Conservation (phyloP, 176 grass and related monocot genomes). For the Zea mays region DNA sequence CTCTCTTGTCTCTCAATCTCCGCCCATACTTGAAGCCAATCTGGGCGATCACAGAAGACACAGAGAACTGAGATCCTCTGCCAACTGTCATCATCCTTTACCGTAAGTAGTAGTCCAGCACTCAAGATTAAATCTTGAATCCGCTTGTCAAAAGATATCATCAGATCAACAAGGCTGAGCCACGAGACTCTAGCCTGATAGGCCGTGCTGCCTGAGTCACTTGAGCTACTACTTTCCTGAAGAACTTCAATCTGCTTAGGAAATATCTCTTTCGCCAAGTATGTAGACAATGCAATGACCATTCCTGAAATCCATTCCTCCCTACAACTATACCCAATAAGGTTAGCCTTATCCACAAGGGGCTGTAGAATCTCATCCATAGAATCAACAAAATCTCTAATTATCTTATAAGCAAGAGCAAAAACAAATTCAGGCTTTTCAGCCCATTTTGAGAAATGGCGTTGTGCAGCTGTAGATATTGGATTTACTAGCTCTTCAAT, state of each 20-base stretch:
- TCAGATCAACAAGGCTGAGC: slow-evolving; percentile 88
- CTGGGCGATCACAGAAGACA: slow-evolving; percentile 80
- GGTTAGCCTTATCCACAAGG: slow-evolving; percentile 85
- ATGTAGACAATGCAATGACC: slow-evolving; percentile 69
- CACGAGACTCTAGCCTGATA: slow-evolving; percentile 60
- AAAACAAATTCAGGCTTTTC: slow-evolving; percentile 89
- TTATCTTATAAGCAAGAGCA: slow-evolving; percentile 90
- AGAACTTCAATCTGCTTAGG: slow-evolving; percentile 73
- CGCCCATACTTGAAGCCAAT: slow-evolving; percentile 95
- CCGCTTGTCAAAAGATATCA: slow-evolving; percentile 94
- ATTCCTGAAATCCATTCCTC: slow-evolving; percentile 90
- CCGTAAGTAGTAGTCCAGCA: slow-evolving; percentile 61
- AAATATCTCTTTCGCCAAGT: slow-evolving; percentile 84
- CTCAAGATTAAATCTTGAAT: slow-evolving; percentile 66
- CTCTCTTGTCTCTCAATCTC: slow-evolving; percentile 73
- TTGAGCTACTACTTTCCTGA: slow-evolving; percentile 54
- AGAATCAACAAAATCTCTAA: slow-evolving; percentile 76
- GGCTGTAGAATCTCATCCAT: slow-evolving; percentile 95
- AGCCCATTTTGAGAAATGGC: slow-evolving; percentile 86
- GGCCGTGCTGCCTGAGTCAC: slow-evolving; percentile 1
- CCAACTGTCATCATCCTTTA: slow-evolving; percentile 80
- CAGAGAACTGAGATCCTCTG: slow-evolving; percentile 68
- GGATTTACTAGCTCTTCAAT: slow-evolving; percentile 95
- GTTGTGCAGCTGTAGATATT: slow-evolving; percentile 58
- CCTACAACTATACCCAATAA: slow-evolving; percentile 94